Percentiles rank a stretch among this genome's conserved stretches.
Evolutionary conservation across 768 basidiomycete species (phyloP).

Genomic region (Cubamyces lactineus): DNA sequence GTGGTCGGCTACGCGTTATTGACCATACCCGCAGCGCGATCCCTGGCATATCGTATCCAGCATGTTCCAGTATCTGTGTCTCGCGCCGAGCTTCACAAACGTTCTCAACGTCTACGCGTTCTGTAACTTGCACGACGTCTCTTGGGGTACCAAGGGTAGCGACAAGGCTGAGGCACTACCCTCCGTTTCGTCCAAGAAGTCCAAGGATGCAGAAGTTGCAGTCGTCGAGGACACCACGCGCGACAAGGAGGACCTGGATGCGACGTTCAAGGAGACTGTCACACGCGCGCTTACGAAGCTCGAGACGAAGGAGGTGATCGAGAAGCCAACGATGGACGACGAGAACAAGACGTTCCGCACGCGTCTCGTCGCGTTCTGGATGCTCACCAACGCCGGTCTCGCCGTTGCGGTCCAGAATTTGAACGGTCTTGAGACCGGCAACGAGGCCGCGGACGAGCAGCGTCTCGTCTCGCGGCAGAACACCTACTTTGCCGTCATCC

Average conservation of each 20-base stretch:
- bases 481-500: conserved; percentile 74
- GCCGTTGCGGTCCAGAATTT: conserved; percentile 78
- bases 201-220: conserved; percentile 68
- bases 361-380: conserved; percentile 82
- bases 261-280: conserved; percentile 89
- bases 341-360: conserved; percentile 93
- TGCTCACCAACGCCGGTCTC: conserved; percentile 70
- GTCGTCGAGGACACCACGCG: conserved; percentile 87
- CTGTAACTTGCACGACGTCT: conserved; percentile 94
- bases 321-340: conserved; percentile 87
- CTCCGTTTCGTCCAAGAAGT: conserved; percentile 83
- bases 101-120: conserved; percentile 97
- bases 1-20: not conserved
- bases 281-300: conserved; percentile 82
- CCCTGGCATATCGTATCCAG: conserved; percentile 98
- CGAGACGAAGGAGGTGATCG: conserved; percentile 61
- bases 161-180: conserved; percentile 94
- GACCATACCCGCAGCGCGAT: conserved; percentile 64
- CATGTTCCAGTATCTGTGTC: conserved; percentile 86
- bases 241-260: conserved; percentile 87
- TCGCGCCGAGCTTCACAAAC: conserved; percentile 94
- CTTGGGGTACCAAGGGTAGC: conserved; percentile 94
- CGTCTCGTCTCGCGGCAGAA: conserved; percentile 49
- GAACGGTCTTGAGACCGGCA: conserved; percentile 57
- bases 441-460: conserved; percentile 45